phyloP scores from a whole-genome alignment of 2,329 filamentous ascomycete genomes.

The Cytospora schulzeri region DNA sequence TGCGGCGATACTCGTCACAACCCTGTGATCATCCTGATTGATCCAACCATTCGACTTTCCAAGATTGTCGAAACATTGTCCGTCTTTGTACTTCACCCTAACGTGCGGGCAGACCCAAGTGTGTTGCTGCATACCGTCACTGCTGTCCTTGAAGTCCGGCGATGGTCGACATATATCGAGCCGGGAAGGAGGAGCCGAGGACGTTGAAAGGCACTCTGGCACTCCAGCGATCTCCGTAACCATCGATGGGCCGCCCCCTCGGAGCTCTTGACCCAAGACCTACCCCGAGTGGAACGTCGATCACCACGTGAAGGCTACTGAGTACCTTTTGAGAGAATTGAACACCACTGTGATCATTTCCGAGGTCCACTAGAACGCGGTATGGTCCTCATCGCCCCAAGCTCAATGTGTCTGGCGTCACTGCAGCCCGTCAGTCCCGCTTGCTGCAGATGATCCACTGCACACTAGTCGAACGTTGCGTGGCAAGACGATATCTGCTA shows the following conservation, averaged over 20 bases:
- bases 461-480: slow-evolving; percentile 28
- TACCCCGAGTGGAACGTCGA: no score
- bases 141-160: background rate
- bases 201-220: background rate
- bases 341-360: no score
- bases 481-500: slow-evolving; percentile 31
- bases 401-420: no score
- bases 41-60: background rate
- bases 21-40: background rate
- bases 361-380: no score
- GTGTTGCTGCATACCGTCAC: background rate
- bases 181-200: background rate
- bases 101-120: no score
- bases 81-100: no score
- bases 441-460: no score
- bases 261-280: no score
- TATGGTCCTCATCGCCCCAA: background rate
- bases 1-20: background rate
- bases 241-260: no score
- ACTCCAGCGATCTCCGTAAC: background rate
- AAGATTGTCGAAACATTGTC: background rate
- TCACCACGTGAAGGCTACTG: no score
- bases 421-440: no score
- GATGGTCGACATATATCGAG: background rate
- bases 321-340: no score